Base-by-base conservation (phyloP, 164 flowering plant species). In the Chloranthus sessilifolius region DNA sequence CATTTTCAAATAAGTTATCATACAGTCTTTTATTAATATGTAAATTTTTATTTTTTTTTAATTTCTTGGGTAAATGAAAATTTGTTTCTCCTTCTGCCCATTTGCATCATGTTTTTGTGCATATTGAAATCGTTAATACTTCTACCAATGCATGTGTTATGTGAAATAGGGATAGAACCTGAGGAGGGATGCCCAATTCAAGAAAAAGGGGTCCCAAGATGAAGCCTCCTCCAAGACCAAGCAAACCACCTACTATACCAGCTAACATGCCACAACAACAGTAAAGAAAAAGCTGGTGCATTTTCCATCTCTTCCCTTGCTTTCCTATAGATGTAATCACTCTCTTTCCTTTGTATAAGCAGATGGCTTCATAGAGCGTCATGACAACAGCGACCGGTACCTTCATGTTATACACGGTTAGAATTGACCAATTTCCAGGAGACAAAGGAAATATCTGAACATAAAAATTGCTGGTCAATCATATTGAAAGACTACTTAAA, bases 381-480 rank as follows among this genome's bases (percentile, higher is more conserved):
- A 77, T 80, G 1, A 70, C 62, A 17, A 49, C 62, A 7, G 92
- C 78, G 26, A 84, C 65, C 1, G 92, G 92, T 17, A 81, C 71
- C 91, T 83, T n/a, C n/a, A n/a, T n/a, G n/a, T n/a, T n/a, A n/a
- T 37, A 57, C n/a, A 35, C 25, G 36, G 26, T 56, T 34, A 41
- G 17, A 22, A 37, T 17, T 5, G 0, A 31, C 5, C 16, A 1
- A 8, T 34, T 54, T 28, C 15, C 7, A 20, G 26, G n/a, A 56
- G 24, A 46, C 14, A 17, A 26, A 9, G 43, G 20, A 19, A 56
- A 22, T 9, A 47, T 28, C 52, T 47, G 14, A 20, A 47, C n/a
- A n/a, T n/a, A n/a, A n/a, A n/a, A n/a, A n/a, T n/a, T n/a, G n/a
- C n/a, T n/a, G n/a, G n/a, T n/a, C n/a, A n/a, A n/a, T n/a, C n/a